A percentile compares a stretch with the other conserved stretches of the same genome.
phyloP scores from a whole-genome alignment of 139 green algal genomes.

The Tetraselmis striata region DNA sequence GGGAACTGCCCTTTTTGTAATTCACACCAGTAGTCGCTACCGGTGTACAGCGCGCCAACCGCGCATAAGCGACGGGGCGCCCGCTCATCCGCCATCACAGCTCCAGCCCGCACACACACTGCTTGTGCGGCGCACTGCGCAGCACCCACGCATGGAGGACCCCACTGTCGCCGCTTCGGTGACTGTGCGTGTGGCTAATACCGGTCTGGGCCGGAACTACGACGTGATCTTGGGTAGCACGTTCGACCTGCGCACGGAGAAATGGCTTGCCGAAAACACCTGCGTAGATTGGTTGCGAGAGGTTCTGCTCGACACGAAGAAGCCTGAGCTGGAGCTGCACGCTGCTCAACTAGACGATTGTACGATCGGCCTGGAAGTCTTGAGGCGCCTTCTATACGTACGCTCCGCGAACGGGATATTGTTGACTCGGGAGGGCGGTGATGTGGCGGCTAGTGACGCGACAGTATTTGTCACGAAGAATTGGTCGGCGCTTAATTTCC shows the following conservation, averaged over 20 bases:
- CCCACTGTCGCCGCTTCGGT: not conserved
- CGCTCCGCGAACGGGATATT: not conserved
- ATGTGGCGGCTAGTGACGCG: not conserved
- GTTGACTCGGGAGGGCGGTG: not conserved
- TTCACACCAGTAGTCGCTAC: not conserved
- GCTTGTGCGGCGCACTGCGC: not conserved
- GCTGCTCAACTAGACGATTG: not conserved
- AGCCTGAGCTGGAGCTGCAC: not conserved
- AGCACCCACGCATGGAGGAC: not conserved
- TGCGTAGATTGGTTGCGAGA: not conserved
- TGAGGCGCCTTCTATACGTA: not conserved
- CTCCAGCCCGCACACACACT: not conserved
- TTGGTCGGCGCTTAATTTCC: not conserved
- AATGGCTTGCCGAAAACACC: not conserved
- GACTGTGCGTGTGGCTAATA: not conserved
- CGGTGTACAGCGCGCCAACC: not conserved
- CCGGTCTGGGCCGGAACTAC: not conserved
- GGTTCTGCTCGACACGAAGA: not conserved
- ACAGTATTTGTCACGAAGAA: slow-evolving; percentile 1
- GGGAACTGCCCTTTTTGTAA: too few species aligned
- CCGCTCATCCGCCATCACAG: not conserved
- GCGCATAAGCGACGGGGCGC: not conserved
- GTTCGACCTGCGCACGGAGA: not conserved
- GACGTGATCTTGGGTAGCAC: not conserved
- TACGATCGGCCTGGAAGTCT: not conserved